These are phyloP conservation scores for Cavenderia fasciculata DNA, from an alignment of 78 protist genomes.

Conservation along the genomic window DNA sequence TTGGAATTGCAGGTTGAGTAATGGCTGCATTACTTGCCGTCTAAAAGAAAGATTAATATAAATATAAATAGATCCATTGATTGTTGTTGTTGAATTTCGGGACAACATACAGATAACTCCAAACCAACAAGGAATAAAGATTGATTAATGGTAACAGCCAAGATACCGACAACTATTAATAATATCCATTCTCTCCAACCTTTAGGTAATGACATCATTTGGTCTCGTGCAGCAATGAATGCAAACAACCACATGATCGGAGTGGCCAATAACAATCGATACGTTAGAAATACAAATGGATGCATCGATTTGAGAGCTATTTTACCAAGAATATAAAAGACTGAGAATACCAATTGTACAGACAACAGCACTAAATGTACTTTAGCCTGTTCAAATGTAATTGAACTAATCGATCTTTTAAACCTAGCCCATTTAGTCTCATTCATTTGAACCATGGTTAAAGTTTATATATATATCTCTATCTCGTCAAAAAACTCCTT, in stretches of 20 bases:
- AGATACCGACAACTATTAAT: constrained; percentile 9
- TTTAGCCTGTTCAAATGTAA: neutral
- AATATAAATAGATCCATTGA: neutral
- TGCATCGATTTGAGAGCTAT: constrained; percentile 9
- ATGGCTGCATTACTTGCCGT: constrained; percentile 63
- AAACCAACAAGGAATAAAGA: constrained; percentile 32
- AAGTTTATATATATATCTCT: neutral
- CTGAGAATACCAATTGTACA: constrained; percentile 31
- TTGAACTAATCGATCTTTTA: neutral
- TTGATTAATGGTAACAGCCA: constrained; percentile 43
- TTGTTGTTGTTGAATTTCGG: neutral
- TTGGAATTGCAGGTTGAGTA: constrained; percentile 51
- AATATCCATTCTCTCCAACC: constrained; percentile 17
- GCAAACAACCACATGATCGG: constrained; percentile 41
- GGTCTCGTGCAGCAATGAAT: neutral
- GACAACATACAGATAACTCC: constrained; percentile 22
- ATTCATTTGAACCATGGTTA: constrained; percentile 52
- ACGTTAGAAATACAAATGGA: constrained; percentile 23
- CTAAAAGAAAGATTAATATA: neutral
- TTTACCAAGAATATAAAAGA: constrained; percentile 38
- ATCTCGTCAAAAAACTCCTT: too few relatives aligned
- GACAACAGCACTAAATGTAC: constrained; percentile 54
- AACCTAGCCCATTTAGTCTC: constrained; percentile 17
- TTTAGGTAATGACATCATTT: constrained; percentile 5
- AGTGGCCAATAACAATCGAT: constrained; percentile 37